These are phyloP conservation scores for Xerocomus brunneocitrinus DNA, from an alignment of 768 basidiomycete genomes.

Conservation along the genomic window DNA sequence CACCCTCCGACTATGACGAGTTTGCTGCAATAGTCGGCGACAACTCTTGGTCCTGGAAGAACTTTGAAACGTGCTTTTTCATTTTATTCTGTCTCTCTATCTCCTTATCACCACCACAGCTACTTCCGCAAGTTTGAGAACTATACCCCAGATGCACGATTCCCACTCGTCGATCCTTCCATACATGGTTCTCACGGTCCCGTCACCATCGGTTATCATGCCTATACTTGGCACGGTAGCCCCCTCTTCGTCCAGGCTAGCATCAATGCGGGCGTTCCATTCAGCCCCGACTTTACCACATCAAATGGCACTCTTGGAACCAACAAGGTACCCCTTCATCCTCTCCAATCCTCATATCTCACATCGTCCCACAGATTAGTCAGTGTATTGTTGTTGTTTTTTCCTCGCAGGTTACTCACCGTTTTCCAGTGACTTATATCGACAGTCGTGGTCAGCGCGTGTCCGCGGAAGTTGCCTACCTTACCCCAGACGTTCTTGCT, in stretches of 20 bases:
- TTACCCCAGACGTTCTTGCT: conserved; percentile 58
- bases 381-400: conserved; percentile 20
- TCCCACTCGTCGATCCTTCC: conserved; percentile 44
- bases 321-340: conserved; percentile 43
- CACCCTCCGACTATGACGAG: conserved; percentile 67
- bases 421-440: conserved; percentile 60
- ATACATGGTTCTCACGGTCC: conserved; percentile 52
- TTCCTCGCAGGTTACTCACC: not conserved
- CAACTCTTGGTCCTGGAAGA: conserved; percentile 51
- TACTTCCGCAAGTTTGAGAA: conserved; percentile 69
- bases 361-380: conserved; percentile 38
- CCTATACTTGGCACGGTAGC: conserved; percentile 41
- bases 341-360: not conserved
- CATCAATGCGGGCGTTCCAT: conserved; percentile 46
- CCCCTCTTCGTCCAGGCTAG: conserved; percentile 55
- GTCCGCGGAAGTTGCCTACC: conserved; percentile 62
- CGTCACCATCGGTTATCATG: conserved; percentile 54
- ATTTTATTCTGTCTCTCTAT: not conserved
- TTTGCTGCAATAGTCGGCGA: conserved; percentile 54
- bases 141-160: conserved; percentile 46
- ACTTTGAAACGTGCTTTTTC: conserved; percentile 42
- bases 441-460: conserved; percentile 49
- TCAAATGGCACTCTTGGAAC: conserved; percentile 54
- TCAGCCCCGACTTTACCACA: conserved; percentile 54
- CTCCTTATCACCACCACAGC: conserved; percentile 30